A percentile compares a stretch with the other conserved stretches of the same genome.
Evolutionary conservation across 495 filamentous ascomycete genomes (phyloP).

Genomic region (Recurvomyces mirabilis): DNA sequence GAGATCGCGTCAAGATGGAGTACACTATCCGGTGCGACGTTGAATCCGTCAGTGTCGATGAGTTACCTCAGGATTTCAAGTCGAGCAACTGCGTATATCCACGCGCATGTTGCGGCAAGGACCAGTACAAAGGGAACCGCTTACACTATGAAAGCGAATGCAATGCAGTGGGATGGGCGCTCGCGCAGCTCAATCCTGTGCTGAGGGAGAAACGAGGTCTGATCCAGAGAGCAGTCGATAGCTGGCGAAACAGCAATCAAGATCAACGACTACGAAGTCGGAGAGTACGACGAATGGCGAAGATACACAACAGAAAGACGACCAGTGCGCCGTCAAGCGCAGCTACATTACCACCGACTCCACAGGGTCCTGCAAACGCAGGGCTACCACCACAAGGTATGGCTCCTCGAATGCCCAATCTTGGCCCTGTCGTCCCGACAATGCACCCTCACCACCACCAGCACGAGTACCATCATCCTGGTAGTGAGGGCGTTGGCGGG

Average conservation of each 20-base stretch:
- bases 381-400: conserved; percentile 39
- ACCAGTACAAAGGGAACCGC: conserved; percentile 90
- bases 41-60: conserved; percentile 87
- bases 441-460: conserved; percentile 76
- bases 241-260: conserved; percentile 98
- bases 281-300: conserved; percentile 86
- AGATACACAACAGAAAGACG: conserved; percentile 76
- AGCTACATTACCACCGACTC: conserved; percentile 41
- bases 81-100: conserved; percentile 97
- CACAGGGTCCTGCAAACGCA: conserved; percentile 36
- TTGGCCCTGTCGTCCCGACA: conserved; percentile 41
- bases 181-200: conserved; percentile 84
- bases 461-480: conserved; percentile 57
- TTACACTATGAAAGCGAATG: conserved; percentile 96
- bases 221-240: conserved; percentile 94
- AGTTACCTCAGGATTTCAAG: conserved; percentile 78
- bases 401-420: conserved; percentile 30
- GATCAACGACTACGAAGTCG: conserved; percentile 81
- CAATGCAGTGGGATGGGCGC: conserved; percentile 93
- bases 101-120: conserved; percentile 85
- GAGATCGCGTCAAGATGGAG: conserved; percentile 97
- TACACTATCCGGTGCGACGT: conserved; percentile 98
- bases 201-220: conserved; percentile 86
- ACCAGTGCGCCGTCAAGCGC: conserved; percentile 34
- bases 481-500: conserved; percentile 80